Conservation (phyloP, 2,329 filamentous ascomycete genomes). For the Diaporthe longicolla region DNA sequence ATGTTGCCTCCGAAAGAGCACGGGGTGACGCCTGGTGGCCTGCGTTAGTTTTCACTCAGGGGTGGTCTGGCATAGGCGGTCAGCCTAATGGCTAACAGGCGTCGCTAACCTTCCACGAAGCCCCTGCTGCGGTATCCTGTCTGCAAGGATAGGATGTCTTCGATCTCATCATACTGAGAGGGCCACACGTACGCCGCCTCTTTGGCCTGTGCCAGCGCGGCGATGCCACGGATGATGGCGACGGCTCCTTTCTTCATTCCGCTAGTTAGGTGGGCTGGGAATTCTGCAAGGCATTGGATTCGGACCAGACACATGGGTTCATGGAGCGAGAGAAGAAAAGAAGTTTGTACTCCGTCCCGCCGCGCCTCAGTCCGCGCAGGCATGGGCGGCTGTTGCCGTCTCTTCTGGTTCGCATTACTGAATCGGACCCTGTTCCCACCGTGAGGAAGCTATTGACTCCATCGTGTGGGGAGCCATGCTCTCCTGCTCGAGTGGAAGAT, state of each 20-base stretch:
- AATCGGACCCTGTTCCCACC: neutral
- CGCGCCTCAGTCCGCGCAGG: neutral
- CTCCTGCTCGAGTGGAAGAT: neutral
- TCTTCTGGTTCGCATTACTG: neutral
- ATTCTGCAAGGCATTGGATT: neutral
- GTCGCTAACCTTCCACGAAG: conserved; percentile 11
- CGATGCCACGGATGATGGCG: conserved; percentile 14
- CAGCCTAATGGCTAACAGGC: neutral
- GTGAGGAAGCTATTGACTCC: conserved; percentile 12
- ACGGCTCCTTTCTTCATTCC: conserved; percentile 11
- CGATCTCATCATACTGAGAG: conserved; percentile 14
- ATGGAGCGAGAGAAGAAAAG: neutral
- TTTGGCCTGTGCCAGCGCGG: neutral
- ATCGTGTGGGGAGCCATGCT: neutral
- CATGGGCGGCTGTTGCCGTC: conserved; percentile 1
- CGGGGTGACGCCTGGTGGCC: conserved; percentile 12
- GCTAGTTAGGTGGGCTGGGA: neutral
- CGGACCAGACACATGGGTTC: neutral
- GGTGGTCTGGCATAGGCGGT: neutral
- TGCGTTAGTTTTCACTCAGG: neutral
- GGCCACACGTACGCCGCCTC: conserved; percentile 21
- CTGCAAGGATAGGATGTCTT: conserved; percentile 17
- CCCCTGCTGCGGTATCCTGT: conserved; percentile 24
- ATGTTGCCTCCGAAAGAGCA: conserved; percentile 43
- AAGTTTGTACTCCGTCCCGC: neutral